These are phyloP conservation scores for Fusarium sambucinum DNA, from an alignment of 2,329 filamentous ascomycete genomes.

Conservation along the genomic window DNA sequence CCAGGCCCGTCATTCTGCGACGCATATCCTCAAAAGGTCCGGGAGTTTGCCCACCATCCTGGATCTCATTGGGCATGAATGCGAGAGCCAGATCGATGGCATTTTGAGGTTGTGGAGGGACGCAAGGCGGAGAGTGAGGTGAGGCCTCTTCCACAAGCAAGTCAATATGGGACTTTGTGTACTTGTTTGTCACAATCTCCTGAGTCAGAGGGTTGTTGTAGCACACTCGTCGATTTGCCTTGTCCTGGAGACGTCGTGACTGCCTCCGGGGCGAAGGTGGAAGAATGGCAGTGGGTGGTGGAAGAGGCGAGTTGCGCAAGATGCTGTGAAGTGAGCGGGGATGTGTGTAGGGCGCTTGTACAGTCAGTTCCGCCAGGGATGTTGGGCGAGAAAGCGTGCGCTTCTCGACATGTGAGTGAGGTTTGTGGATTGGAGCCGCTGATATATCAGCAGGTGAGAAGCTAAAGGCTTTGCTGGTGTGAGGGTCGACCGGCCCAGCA, in stretches of 20 bases:
- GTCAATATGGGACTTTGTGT: constrained; percentile 73
- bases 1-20: constrained; percentile 65
- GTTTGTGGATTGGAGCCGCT: constrained; percentile 10
- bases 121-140: constrained; percentile 56
- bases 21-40: constrained; percentile 74
- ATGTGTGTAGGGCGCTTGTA: constrained; percentile 67
- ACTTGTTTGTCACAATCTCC: constrained; percentile 72
- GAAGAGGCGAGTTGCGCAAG: constrained; percentile 73
- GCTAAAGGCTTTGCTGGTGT: constrained; percentile 58
- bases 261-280: constrained; percentile 66
- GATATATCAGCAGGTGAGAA: constrained; percentile 57
- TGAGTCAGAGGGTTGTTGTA: constrained; percentile 73
- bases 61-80: constrained; percentile 66
- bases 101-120: constrained; percentile 54
- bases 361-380: constrained; percentile 27
- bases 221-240: constrained; percentile 67
- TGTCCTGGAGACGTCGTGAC: constrained; percentile 67
- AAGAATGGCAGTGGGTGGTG: constrained; percentile 63
- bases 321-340: constrained; percentile 72
- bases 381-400: constrained; percentile 29
- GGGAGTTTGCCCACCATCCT: constrained; percentile 72
- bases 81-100: constrained; percentile 63
- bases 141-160: constrained; percentile 69
- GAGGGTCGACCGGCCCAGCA: constrained; percentile 63
- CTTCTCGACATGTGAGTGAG: constrained; percentile 32